These are phyloP conservation scores for Coniella lustricola DNA, from an alignment of 2,329 filamentous ascomycete species.

Conservation along the genomic window DNA sequence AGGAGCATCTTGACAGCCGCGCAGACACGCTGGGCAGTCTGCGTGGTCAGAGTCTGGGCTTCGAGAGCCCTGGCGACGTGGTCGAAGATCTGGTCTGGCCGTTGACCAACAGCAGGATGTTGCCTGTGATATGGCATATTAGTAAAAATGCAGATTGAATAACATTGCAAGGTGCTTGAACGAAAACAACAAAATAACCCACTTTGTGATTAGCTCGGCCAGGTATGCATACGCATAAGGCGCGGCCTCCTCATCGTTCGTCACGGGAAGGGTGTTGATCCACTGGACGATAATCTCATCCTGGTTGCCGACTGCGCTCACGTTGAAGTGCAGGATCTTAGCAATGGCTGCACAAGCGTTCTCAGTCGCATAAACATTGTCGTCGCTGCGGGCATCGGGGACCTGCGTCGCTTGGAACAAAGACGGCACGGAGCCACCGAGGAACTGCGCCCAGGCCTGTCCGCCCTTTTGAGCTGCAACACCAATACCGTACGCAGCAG, in stretches of 20 bases:
- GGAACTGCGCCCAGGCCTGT: conserved; percentile 77
- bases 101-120: conserved; percentile 72
- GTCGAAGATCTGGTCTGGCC: conserved; percentile 75
- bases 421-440: conserved; percentile 68
- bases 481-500: conserved; percentile 90
- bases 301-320: conserved; percentile 64
- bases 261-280: conserved; percentile 84
- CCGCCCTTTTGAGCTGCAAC: conserved; percentile 93
- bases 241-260: conserved; percentile 93
- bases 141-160: conserved; percentile 7
- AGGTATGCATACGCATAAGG: conserved; percentile 94
- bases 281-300: conserved; percentile 76
- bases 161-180: too few species aligned
- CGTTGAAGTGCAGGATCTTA: conserved; percentile 91
- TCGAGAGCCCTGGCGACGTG: conserved; percentile 85
- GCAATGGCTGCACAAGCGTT: conserved; percentile 95
- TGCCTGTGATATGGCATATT: conserved; percentile 48
- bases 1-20: conserved; percentile 72
- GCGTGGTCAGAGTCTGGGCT: conserved; percentile 79
- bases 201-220: conserved; percentile 88
- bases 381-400: conserved; percentile 76
- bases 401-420: conserved; percentile 81
- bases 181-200: conserved; percentile 39
- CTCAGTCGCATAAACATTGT: conserved; percentile 94
- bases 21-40: conserved; percentile 71